A percentile compares a stretch with the other conserved stretches of the same genome.
These are phyloP conservation scores for Parathielavia hyrcaniae DNA, from an alignment of 495 filamentous ascomycete species.

Conservation along the genomic window DNA sequence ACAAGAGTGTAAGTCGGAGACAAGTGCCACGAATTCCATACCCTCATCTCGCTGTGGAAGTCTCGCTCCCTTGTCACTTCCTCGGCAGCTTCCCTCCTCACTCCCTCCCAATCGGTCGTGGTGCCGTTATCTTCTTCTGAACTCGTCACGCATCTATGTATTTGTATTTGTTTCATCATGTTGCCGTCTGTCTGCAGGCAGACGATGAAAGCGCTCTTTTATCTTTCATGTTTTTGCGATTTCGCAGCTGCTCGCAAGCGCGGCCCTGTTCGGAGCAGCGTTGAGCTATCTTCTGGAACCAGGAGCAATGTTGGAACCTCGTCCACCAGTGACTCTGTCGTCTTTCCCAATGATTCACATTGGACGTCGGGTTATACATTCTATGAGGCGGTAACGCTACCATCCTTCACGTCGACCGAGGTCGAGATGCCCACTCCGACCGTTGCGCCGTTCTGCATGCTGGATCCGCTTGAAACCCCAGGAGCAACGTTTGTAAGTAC, in stretches of 20 bases:
- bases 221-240: not conserved
- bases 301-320: not conserved
- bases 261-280: not conserved
- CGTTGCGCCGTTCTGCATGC: not conserved
- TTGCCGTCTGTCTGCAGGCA: not conserved
- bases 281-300: not conserved
- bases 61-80: not conserved
- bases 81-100: not conserved
- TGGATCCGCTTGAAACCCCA: not conserved
- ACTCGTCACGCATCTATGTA: no score
- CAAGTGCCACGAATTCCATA: no score
- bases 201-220: not conserved
- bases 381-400: not conserved
- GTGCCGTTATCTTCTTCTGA: no score
- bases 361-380: constrained; percentile 4
- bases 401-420: not conserved
- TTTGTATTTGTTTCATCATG: not conserved
- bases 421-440: not conserved
- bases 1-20: no score
- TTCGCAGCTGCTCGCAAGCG: not conserved
- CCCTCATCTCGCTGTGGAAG: no score
- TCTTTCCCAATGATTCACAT: not conserved
- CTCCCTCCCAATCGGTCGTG: not conserved
- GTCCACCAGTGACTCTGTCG: not conserved
- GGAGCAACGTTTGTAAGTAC: constrained; percentile 5